Evolutionary conservation across 1,139 yeast genomes (phyloP).

Genomic region (Pichia sp.): DNA sequence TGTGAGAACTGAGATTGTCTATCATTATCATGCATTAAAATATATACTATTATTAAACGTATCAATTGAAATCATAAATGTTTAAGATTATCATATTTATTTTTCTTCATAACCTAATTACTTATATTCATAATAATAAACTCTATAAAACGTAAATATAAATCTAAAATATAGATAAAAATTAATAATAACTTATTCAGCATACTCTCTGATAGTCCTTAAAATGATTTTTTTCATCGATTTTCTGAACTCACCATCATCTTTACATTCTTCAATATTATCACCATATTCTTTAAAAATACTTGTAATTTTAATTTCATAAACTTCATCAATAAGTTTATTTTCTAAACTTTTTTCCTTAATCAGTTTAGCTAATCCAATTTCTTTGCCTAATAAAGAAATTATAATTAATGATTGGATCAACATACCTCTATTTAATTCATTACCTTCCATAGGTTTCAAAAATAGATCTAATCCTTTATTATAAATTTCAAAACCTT

Average conservation of each 20-base stretch:
- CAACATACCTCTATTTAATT: slow-evolving; percentile 43
- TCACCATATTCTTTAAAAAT: slow-evolving; percentile 56
- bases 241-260: slow-evolving; percentile 13
- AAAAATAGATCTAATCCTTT: slow-evolving; percentile 29
- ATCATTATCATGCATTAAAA: no score
- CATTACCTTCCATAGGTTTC: slow-evolving; percentile 18
- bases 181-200: slow-evolving; percentile 8
- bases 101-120: no score
- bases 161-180: neutral
- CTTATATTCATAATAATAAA: no score
- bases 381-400: slow-evolving; percentile 44
- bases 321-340: slow-evolving; percentile 36
- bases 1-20: no score
- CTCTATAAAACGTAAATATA: neutral
- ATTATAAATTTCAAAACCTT: slow-evolving; percentile 48
- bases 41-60: no score
- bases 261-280: slow-evolving; percentile 23
- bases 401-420: slow-evolving; percentile 50
- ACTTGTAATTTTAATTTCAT: slow-evolving; percentile 41
- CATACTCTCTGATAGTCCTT: slow-evolving; percentile 16
- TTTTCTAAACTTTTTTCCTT: slow-evolving; percentile 49
- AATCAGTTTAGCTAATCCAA: slow-evolving; percentile 59
- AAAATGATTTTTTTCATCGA: slow-evolving; percentile 18
- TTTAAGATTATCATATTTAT: no score
- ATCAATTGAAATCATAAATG: no score